Base-by-base conservation (phyloP, 179 eudicot genomes). In the Gypsophila paniculata region DNA sequence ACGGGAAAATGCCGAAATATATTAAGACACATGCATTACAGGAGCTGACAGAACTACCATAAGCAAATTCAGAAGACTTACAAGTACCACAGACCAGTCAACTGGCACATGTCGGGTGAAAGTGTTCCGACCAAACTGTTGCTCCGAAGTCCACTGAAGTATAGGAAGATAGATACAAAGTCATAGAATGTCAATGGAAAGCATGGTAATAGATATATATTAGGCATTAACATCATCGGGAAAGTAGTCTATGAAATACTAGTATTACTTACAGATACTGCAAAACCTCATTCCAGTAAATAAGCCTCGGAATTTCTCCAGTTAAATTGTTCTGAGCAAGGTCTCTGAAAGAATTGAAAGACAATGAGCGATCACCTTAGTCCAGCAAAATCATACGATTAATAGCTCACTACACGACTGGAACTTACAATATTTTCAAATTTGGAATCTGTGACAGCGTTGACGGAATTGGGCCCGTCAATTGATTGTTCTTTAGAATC, bases 31-130 rank as follows among this genome's bases (percentile, higher is more conserved):
- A 32, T 18, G 29, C 2, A 17, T 42, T 39, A 23, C 58, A 53
- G 2, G 44, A 29, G 54, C 23, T 0, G 32, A 8, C 9, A 22
- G 52, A 15, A 6, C 32, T 19, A 1, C 19, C 6, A 60, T 0
- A 3, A 55, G 39, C 63, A 60, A 25, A 36, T 55, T 34, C 36
- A 25, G 54, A 44, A 57, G 77, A 91, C 99, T 90, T 87, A 91
- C 99, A 94, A 94, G 82, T 89, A 94, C 99, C 99, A 94, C 84
- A 94, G 77, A 55, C 99, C 99, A 3, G 96, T 94, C 36, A 94
- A 75, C 86, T 94, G 97, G 78, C 99, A 95, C 85, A 92, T 90
- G 76, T 95, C 99, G 12, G 97, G 84, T 26, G 96, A 95, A 32
- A 95, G 89, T 8, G 88, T 63, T 12, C 99, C 99, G 0, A 73